phyloP scores from a whole-genome alignment of 805 yeast species.

The Huiozyma naganishii region DNA sequence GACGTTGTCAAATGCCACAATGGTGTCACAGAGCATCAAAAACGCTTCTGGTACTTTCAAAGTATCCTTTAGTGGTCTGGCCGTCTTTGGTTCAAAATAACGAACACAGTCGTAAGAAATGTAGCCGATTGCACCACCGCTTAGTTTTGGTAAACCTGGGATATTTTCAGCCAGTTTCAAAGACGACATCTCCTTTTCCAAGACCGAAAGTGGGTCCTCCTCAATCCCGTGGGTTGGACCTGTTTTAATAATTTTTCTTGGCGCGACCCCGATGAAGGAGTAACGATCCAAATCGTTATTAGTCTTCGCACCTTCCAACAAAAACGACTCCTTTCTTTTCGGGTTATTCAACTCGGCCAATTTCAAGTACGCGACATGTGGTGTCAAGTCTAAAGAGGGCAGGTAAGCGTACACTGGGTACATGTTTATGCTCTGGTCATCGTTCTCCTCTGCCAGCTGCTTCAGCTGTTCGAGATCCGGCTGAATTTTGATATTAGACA shows the following conservation, averaged over 20 bases:
- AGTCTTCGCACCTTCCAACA: slow-evolving; percentile 80
- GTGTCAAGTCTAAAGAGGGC: slow-evolving; percentile 70
- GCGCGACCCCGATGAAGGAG: slow-evolving; percentile 82
- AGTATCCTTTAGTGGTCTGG: slow-evolving; percentile 62
- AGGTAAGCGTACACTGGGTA: slow-evolving; percentile 73
- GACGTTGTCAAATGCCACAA: slow-evolving; percentile 89
- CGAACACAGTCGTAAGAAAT: slow-evolving; percentile 93
- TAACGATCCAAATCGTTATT: slow-evolving; percentile 86
- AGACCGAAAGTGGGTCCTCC: slow-evolving; percentile 66
- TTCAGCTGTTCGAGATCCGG: slow-evolving; percentile 40
- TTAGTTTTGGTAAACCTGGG: slow-evolving; percentile 72
- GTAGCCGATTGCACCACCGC: slow-evolving; percentile 97
- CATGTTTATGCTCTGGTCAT: slow-evolving; percentile 42
- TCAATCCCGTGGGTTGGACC: slow-evolving; percentile 44
- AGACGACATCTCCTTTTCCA: slow-evolving; percentile 62
- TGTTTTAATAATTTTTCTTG: slow-evolving; percentile 71
- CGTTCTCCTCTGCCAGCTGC: slow-evolving; percentile 31
- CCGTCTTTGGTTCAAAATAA: slow-evolving; percentile 90
- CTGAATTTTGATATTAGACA: slow-evolving; percentile 29
- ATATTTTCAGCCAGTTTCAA: slow-evolving; percentile 56
- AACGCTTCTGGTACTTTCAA: slow-evolving; percentile 84
- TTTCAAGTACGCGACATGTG: slow-evolving; percentile 82
- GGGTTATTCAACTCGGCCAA: slow-evolving; percentile 51
- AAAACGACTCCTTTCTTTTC: slow-evolving; percentile 55
- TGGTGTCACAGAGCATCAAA: slow-evolving; percentile 81